Base-by-base conservation (phyloP, 2,329 filamentous ascomycete species). In the Camillea tinctor region DNA sequence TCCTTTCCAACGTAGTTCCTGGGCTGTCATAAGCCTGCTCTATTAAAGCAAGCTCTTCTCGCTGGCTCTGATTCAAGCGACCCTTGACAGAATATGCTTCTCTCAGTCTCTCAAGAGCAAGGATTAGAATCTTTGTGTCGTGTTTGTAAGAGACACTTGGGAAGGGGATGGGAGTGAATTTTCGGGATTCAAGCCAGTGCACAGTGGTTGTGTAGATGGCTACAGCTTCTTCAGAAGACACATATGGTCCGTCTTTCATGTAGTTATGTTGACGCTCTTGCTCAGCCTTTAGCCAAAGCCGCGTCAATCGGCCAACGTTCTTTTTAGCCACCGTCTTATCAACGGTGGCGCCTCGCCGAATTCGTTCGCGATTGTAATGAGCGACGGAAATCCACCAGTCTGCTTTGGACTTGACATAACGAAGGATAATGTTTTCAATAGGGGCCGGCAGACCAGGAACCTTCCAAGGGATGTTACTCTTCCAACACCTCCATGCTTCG, bases 331-430 rank as follows among this genome's bases (percentile, higher is more conserved):
- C 96, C 2, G 95, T 99, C 81, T 99, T 99, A 75, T 99, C 95
- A 13, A 99, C 95, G 1, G 95, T 99, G 2, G 95, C 96, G 72
- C 95, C 96, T 75, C 95, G 86, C 68, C 95, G 87, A 71, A 99
- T 99, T 75, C 95, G 90, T 80, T 99, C 95, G 70, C 95, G 90
- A 74, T 99, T 99, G 81, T 99, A 99, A 74, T 99, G 95, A 11
- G 95, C 95, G 30, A 99, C 96, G 21, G 93, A 98, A 62, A 99
- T 94, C 95, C 95, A 99, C 96, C 95, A 99, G 75, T 99, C 95
- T 19, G 95, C 95, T 82, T 99, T 99, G 68, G 93, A 94, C 82
- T 99, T 99, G 69, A 99, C 96, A 70, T 99, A 99, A 71, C 95
- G 91, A 63, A 99, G 82, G 71, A 99, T 99, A 69, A 99, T 97